These are phyloP conservation scores for Onygenales sp. DNA, from an alignment of 2,329 filamentous ascomycete genomes.

Conservation along the genomic window DNA sequence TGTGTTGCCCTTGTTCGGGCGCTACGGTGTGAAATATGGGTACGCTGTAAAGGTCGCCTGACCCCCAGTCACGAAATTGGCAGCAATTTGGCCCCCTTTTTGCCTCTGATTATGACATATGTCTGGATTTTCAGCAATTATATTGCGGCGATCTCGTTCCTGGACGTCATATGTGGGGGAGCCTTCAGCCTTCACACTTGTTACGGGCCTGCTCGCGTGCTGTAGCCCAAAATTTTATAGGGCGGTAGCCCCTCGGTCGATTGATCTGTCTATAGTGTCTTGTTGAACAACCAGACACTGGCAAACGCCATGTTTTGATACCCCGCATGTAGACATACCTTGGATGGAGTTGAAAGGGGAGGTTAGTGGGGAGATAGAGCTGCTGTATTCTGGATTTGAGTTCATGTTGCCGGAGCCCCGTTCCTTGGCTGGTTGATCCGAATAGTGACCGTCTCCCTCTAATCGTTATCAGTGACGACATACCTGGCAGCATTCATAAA, in stretches of 20 bases:
- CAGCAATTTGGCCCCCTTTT: not conserved
- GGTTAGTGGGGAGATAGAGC: not conserved
- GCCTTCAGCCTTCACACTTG: not conserved
- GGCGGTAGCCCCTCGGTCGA: not conserved
- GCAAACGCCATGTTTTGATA: no score
- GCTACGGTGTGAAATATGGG: no score
- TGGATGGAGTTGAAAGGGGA: not conserved
- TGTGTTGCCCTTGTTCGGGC: no score
- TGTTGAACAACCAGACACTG: no score
- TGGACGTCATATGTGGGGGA: slow-evolving; percentile 2
- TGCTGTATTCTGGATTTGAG: not conserved
- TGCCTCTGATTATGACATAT: not conserved
- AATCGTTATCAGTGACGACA: slow-evolving; percentile 1
- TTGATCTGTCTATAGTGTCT: no score
- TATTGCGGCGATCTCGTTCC: not conserved
- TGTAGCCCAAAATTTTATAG: not conserved
- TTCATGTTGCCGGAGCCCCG: not conserved
- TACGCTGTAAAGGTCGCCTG: no score
- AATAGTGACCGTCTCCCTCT: not conserved
- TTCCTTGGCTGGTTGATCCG: not conserved
- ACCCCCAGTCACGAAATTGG: no score
- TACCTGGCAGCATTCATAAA: not conserved
- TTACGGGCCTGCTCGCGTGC: not conserved
- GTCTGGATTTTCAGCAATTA: not conserved
- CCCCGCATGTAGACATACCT: no score